These are phyloP conservation scores for Inonotus obliquus DNA, from an alignment of 1,284 basidiomycete genomes.

Conservation along the genomic window DNA sequence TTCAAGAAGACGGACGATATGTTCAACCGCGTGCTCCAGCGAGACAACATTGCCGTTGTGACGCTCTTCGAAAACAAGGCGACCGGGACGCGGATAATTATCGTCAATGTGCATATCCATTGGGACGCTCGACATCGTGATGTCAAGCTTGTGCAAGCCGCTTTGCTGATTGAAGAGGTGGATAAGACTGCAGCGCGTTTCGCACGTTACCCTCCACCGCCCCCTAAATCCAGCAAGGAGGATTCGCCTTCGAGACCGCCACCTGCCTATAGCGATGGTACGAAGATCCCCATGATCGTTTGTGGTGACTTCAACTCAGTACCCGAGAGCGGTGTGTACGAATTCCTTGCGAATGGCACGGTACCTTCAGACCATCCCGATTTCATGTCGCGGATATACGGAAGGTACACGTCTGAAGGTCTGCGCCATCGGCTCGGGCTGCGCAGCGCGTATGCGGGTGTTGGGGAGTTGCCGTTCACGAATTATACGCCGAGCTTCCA, in stretches of 20 bases:
- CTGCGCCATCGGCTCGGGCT: conserved; percentile 76
- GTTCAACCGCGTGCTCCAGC: conserved; percentile 97
- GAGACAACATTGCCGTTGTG: conserved; percentile 92
- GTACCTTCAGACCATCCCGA: conserved; percentile 80
- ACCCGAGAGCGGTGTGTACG: conserved; percentile 86
- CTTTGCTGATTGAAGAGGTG: conserved; percentile 89
- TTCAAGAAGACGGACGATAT: conserved; percentile 99
- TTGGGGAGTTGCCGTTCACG: conserved; percentile 75
- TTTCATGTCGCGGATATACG: conserved; percentile 91
- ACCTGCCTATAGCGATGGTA: conserved; percentile 75
- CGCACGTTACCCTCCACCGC: conserved; percentile 65
- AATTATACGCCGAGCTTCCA: conserved; percentile 88
- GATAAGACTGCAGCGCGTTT: conserved; percentile 87
- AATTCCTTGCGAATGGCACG: conserved; percentile 78
- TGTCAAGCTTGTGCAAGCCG: conserved; percentile 96
- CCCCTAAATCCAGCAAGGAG: conserved; percentile 21
- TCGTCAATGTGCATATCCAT: conserved; percentile 90
- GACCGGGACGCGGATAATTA: conserved; percentile 83
- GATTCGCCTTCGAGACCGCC: conserved; percentile 39
- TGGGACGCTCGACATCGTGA: conserved; percentile 95
- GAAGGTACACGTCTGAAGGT: conserved; percentile 89
- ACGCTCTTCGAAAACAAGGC: conserved; percentile 84
- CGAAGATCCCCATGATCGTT: conserved; percentile 88
- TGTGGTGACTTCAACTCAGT: conserved; percentile 96
- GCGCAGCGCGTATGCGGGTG: conserved; percentile 76